Evolutionary conservation across 2,329 filamentous ascomycete species (phyloP), one percentile per base, ranked within the genome.

Genomic region (Lecanosticta acicola): DNA sequence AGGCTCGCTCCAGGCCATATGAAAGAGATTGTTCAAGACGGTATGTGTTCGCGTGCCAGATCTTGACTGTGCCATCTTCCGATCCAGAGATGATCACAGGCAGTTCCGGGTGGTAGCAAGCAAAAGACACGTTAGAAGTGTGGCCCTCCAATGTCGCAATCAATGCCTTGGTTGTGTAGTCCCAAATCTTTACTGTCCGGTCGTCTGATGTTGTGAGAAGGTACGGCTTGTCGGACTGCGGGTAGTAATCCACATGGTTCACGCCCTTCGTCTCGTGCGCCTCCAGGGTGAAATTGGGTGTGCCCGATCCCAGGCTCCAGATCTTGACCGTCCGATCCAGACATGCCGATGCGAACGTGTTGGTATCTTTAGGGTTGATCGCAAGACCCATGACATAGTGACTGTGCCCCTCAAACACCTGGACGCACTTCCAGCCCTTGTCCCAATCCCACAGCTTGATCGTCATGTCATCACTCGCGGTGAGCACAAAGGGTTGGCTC

Each of bases 391-490:
- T 96, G 54, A 95, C 91, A 71, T 94, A 95, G 72, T 94, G 93
- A 59, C 84, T 86, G 66, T 98, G 94, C 21, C 93, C 93, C 67
- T 97, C 91, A 62, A 96, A 98, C 36, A 94, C 81, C 68, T 95
- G 89, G 24, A 97, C 87, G 65, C 91, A 97, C 69, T 96, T 95
- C 93, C 93, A 98, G 58, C 82, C 82, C 69, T 93, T 94, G 61
- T 98, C 93, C 93, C 93, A 98, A 67, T 98, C 90, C 90, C 93
- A 98, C 41, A 96, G 77, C 77, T 93, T 95, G 66, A 96, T 95
- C 46, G 89, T 95, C 89, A 95, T 94, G 67, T 96, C 90, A 84
- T 96, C 90, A 54, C 87, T 93, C 54, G 93, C 93, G 44, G 93
- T 98, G 49, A 98, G 77, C 43, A 97, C 87, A 63, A 96, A 97